These are phyloP conservation scores for Acanthamoeba royreba DNA, from an alignment of 208 protist species.

Conservation along the genomic window DNA sequence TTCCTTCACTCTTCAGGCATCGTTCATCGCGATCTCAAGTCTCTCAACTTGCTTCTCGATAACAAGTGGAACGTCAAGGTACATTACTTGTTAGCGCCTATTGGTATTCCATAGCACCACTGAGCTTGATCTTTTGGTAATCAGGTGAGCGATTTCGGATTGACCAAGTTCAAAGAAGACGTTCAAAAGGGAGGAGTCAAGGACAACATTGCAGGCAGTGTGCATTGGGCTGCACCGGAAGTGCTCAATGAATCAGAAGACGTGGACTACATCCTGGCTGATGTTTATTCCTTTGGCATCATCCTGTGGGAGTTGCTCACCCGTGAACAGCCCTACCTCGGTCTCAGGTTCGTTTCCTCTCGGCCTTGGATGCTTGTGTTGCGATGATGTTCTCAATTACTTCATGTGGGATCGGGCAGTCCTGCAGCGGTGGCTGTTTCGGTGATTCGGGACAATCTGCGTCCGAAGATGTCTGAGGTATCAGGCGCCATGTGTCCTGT, in stretches of 20 bases:
- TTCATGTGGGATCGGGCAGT: neutral
- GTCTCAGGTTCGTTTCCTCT: neutral
- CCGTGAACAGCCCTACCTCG: neutral
- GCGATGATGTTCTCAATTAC: neutral
- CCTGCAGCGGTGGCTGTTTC: neutral
- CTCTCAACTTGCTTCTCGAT: constrained; percentile 1
- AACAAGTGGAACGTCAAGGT: constrained; percentile 37
- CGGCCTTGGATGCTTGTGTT: neutral
- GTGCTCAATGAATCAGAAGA: neutral
- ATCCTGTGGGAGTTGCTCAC: neutral
- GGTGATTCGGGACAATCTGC: neutral
- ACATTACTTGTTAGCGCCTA: neutral
- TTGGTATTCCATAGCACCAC: neutral
- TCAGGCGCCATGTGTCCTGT: no score
- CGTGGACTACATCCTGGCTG: neutral
- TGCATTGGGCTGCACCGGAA: constrained; percentile 18
- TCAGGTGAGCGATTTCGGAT: constrained; percentile 3
- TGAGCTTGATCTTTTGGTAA: neutral
- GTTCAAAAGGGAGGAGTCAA: neutral
- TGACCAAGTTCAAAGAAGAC: constrained; percentile 23
- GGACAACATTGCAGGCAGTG: neutral
- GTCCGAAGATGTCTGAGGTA: neutral
- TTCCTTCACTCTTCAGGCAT: neutral
- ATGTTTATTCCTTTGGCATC: neutral
- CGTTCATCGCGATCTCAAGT: neutral